Percentiles rank a stretch among this genome's conserved stretches.
These are phyloP conservation scores for Sonneratia alba DNA, from an alignment of 345 rosid genomes.

Conservation along the genomic window DNA sequence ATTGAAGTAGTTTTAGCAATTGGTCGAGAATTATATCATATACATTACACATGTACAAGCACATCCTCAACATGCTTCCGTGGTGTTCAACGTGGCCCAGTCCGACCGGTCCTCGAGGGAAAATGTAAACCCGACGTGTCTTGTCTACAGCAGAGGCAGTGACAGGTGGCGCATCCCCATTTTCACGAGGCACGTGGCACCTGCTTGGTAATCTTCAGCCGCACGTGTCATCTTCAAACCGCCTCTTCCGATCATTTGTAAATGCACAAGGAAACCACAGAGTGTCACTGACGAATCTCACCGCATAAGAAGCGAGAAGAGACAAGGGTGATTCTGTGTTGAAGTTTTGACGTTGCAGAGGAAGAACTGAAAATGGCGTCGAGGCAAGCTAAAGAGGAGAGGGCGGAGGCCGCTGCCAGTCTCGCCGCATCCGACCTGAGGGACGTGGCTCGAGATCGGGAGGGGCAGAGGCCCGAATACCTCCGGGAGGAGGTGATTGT, in stretches of 20 bases:
- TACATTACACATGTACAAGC: too few relatives aligned
- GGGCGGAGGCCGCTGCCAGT: slow-evolving; percentile 45
- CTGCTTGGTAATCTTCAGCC: neutral
- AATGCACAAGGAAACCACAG: neutral
- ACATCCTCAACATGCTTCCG: too few relatives aligned
- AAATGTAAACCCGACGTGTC: neutral
- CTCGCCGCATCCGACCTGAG: slow-evolving; percentile 32
- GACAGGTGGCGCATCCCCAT: neutral
- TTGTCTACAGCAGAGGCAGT: neutral
- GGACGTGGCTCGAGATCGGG: slow-evolving; percentile 28
- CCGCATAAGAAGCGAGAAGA: neutral
- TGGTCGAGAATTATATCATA: too few relatives aligned
- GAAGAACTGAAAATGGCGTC: slow-evolving; percentile 35
- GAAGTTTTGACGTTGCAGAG: neutral
- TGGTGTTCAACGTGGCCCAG: too few relatives aligned
- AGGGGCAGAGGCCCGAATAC: slow-evolving; percentile 10
- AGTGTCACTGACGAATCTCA: neutral
- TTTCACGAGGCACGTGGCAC: neutral
- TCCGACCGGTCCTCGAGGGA: too few relatives aligned
- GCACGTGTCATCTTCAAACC: neutral
- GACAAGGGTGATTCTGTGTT: neutral
- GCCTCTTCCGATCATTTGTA: neutral
- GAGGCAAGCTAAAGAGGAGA: slow-evolving; percentile 33
- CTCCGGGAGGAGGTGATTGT: slow-evolving; percentile 5
- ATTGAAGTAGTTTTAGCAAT: too few relatives aligned